These are phyloP conservation scores for Jaapia argillacea DNA, from an alignment of 768 basidiomycete genomes.

Conservation along the genomic window DNA sequence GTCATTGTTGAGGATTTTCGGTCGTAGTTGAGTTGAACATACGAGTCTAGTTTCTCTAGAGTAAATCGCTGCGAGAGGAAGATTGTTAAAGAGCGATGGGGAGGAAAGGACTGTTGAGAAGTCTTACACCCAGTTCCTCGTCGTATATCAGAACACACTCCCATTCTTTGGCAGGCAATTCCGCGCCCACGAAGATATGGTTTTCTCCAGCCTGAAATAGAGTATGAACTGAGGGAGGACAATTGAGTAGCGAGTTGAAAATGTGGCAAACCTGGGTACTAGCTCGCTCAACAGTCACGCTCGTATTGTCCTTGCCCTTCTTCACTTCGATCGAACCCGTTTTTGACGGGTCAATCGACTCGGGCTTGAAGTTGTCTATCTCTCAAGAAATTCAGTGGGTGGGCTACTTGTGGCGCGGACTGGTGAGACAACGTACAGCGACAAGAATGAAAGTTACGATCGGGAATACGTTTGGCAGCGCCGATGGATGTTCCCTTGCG, in stretches of 20 bases:
- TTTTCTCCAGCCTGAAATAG: conserved; percentile 36
- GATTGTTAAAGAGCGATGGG: conserved; percentile 5
- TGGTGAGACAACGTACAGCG: conserved; percentile 39
- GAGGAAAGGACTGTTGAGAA: neutral
- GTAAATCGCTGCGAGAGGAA: conserved; percentile 51
- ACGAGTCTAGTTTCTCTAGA: conserved; percentile 68
- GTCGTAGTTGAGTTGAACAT: conserved; percentile 37
- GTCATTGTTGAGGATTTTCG: neutral
- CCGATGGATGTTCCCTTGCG: conserved; percentile 41
- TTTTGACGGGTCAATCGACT: conserved; percentile 54
- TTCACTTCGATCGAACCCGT: conserved; percentile 58
- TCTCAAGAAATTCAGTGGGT: neutral
- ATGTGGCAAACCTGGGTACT: conserved; percentile 46
- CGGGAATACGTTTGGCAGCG: conserved; percentile 39
- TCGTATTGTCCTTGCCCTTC: conserved; percentile 37
- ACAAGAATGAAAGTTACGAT: conserved; percentile 69
- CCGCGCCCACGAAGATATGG: conserved; percentile 47
- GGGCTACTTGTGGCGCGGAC: neutral
- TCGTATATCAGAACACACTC: conserved; percentile 79
- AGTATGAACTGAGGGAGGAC: conserved; percentile 4
- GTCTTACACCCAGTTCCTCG: conserved; percentile 56
- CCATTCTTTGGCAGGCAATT: conserved; percentile 50
- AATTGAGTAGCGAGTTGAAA: neutral
- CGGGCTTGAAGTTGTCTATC: conserved; percentile 69
- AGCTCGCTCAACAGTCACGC: conserved; percentile 53